Base-by-base conservation (phyloP, 306 rosid species). In the Malus sylvestris region DNA sequence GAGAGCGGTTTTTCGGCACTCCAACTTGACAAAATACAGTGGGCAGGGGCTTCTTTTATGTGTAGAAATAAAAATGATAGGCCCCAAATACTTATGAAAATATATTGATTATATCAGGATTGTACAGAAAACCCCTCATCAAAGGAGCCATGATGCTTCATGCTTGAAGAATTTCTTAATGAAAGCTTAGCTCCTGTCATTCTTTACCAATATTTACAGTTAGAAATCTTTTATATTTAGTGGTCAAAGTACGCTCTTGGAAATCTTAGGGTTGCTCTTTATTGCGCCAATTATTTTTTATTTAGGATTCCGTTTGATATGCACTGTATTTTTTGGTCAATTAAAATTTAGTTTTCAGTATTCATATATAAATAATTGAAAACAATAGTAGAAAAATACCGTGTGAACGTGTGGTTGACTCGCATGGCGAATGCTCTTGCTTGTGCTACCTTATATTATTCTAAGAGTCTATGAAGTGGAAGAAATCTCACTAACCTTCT, bases 111-210 rank as follows among this genome's bases (percentile, higher is more conserved):
- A 82, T 80, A 81, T 77, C 81, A 63, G 77, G 79, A 83, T 72
- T 91, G 96, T 89, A 91, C 88, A 89, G 96, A 78, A 72, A 84
- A n/a, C 20, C 64, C 80, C 52, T 29, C 76, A 66, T 70, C 71
- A 72, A 67, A 83, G 67, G 76, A 81, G 81, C 83, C 70, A 75
- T 80, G 80, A 79, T 82, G 72, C 82, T 78, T 76, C 73, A 83
- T 80, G 72, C 81, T 76, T 73, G 70, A 76, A 27, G 11, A 15
- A 76, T 79, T 35, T 52, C 60, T 79, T 35, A 51, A 59, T 49
- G 67, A 63, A 40, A 71, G 79, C 61, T 22, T 49, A 55, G 80
- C 77, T 35, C 64, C 67, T 16, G 18, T 13, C 60, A 27, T 70
- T 57, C 76, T 29, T 74, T 72, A 72, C 42, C 30, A 25, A 63